Evolutionary conservation across 2,329 filamentous ascomycete genomes (phyloP), one percentile per base, ranked within the genome.

Genomic region (Celoporthe dispersa): DNA sequence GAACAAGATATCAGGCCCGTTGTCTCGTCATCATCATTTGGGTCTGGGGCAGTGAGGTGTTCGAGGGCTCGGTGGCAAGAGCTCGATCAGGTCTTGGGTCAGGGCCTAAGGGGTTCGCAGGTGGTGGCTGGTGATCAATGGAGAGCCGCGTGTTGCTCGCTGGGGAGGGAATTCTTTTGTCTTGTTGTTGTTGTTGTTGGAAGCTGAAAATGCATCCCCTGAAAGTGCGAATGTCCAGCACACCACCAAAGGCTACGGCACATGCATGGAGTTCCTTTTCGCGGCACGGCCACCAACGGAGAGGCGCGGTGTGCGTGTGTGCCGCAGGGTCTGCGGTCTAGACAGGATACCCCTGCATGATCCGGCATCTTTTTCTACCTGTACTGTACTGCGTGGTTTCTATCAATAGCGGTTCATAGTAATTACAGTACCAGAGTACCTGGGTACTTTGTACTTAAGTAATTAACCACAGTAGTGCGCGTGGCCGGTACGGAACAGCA

Each of bases 21-120:
- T 70, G 67, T 64, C 59, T 68, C 48, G 65, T 67, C 70, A 66
- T 68, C 68, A 71, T 71, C 51, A 67, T 69, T 69, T 59, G 44
- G 44, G 64, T 25, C 25, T 19, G 44, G 64, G 33, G 35, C 22
- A 39, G 35, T 11, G 22, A 22, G 31, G 41, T 57, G 19, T 31
- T 33, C 51, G 61, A 68, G 61, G 35, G 28, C 61, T 31, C 31
- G 57, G 37, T n/a, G 25, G 57, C 57, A 37, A 22, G 8, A 37
- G 55, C 57, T 37, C 57, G 57, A 60, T 48, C 3, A 33, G 31
- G 48, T 53, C 8, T n/a, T 31, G 6, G 25, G 11, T 31, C 14
- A 3, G 48, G n/a, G 48, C 25, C 48, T 8, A 53, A 7, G 8
- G 12, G 48, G 22, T n/a, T n/a, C n/a, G n/a, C 3, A 22, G 44